Base-by-base conservation (phyloP, 2,329 filamentous ascomycete genomes). In the Madurella fahalii region DNA sequence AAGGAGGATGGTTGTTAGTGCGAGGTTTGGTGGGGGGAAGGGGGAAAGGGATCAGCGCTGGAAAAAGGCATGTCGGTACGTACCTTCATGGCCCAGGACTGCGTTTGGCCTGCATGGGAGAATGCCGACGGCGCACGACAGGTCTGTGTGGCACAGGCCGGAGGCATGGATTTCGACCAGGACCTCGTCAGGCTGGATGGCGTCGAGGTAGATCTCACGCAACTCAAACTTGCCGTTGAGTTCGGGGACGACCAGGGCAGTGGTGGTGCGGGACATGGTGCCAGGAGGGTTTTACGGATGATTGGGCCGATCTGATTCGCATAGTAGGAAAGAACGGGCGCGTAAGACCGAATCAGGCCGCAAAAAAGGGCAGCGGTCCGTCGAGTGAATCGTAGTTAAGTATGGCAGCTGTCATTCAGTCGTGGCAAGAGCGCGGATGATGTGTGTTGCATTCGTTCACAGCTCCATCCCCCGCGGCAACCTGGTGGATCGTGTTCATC, bases 121-220 rank as follows among this genome's bases (percentile, higher is more conserved):
- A 70, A 77, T 20, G 71, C 77, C 52, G 2, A 56, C 52, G 30
- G 68, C 65, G 52, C 62, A 69, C 2, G 64, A 63, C 3, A 69
- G 53, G 53, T 70, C 68, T 8, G 68, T 67, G 56, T 71, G 68
- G 59, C 69, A 71, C 55, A 70, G 58, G 3, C 68, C 68, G 1
- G 64, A 64, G 17, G 69, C 67, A 42, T 67, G 61, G 17, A 70
- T 68, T 49, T 69, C 63, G 16, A 71, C 63, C 13, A 68, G 58
- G 5, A 65, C 64, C 54, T 72, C 69, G 47, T 66, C 63, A 4
- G 61, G 55, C 39, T 61, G 57, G 31, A 62, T 60, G 25, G 44
- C 53, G 45, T 52, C 37, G 37, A 64, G 57, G 42, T 57, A 56
- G 40, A 64, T 47, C 25, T 60, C 50, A 13, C 50, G 49, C 13